Conservation (phyloP, 208 protist genomes). For the Trypanosoma scelopori region DNA sequence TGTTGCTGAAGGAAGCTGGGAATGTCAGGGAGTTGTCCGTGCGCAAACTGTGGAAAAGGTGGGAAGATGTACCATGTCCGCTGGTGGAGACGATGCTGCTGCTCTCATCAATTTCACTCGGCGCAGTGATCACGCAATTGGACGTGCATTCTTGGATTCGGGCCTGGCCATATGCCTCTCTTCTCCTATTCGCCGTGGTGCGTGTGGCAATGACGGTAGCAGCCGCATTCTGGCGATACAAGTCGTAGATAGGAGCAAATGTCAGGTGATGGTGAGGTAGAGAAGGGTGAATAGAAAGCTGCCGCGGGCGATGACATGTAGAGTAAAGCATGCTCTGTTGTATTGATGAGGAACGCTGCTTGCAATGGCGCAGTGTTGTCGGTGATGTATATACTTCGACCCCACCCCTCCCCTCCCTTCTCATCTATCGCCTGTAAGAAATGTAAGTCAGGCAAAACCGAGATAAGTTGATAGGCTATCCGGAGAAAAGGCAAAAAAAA, state of each 20-base stretch:
- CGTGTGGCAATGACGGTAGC: slow-evolving; percentile 1
- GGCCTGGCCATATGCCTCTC: slow-evolving; percentile 54
- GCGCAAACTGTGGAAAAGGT: background rate
- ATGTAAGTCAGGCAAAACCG: too few relatives aligned
- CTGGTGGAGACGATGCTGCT: slow-evolving; percentile 29
- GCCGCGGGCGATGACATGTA: too few relatives aligned
- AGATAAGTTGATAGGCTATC: too few relatives aligned
- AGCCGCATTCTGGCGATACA: too few relatives aligned
- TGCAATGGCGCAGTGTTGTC: too few relatives aligned
- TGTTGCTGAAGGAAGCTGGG: background rate
- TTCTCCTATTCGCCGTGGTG: slow-evolving; percentile 18
- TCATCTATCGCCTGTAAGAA: too few relatives aligned
- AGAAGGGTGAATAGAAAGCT: too few relatives aligned
- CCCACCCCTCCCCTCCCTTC: background rate
- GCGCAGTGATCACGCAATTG: slow-evolving; percentile 46
- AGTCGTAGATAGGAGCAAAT: too few relatives aligned
- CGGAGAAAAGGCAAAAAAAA: too few relatives aligned
- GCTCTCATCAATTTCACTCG: slow-evolving; percentile 32
- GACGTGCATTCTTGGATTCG: slow-evolving; percentile 54
- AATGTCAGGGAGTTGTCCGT: too few relatives aligned
- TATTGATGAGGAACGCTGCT: too few relatives aligned
- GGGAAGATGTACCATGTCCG: background rate
- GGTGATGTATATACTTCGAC: background rate
- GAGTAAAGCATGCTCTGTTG: too few relatives aligned
- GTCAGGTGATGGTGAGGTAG: background rate